phyloP scores from a whole-genome alignment of 1,284 basidiomycete genomes.

The Leccinum subspadiceum region DNA sequence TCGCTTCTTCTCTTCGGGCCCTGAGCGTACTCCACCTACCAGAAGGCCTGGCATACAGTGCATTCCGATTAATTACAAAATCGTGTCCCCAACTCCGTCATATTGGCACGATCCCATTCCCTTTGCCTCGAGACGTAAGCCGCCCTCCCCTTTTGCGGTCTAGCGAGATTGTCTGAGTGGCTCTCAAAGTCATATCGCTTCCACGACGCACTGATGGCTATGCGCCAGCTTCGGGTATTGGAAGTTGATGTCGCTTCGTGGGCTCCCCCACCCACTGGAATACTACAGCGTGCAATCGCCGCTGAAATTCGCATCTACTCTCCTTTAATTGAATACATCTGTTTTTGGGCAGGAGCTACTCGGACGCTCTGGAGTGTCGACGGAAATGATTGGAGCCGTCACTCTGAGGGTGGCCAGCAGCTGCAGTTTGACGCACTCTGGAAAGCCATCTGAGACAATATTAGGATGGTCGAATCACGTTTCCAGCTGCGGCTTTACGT shows the following conservation, averaged over 20 bases:
- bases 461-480: conserved; percentile 9
- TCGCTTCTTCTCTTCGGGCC: conserved; percentile 32
- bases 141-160: conserved; percentile 4
- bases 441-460: conserved; percentile 23
- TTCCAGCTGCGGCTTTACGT: conserved; percentile 28
- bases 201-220: conserved; percentile 26
- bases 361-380: conserved; percentile 32
- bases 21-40: conserved; percentile 33
- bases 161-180: conserved; percentile 21
- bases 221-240: conserved; percentile 29
- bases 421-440: conserved; percentile 30
- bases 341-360: conserved; percentile 29
- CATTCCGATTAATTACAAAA: conserved; percentile 33
- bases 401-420: conserved; percentile 28
- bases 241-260: conserved; percentile 31
- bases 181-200: conserved; percentile 26
- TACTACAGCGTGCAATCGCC: conserved; percentile 30
- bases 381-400: conserved; percentile 36
- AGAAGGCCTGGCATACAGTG: conserved; percentile 26
- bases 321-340: conserved; percentile 30
- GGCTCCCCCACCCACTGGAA: conserved; percentile 26
- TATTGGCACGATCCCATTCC: conserved; percentile 34
- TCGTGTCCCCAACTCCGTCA: conserved; percentile 33
- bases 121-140: conserved; percentile 32
- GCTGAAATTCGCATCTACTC: conserved; percentile 33